A percentile compares a stretch with the other conserved stretches of the same genome.
phyloP scores from a whole-genome alignment of 2,329 filamentous ascomycete genomes.

The Aspergillus glaucus region DNA sequence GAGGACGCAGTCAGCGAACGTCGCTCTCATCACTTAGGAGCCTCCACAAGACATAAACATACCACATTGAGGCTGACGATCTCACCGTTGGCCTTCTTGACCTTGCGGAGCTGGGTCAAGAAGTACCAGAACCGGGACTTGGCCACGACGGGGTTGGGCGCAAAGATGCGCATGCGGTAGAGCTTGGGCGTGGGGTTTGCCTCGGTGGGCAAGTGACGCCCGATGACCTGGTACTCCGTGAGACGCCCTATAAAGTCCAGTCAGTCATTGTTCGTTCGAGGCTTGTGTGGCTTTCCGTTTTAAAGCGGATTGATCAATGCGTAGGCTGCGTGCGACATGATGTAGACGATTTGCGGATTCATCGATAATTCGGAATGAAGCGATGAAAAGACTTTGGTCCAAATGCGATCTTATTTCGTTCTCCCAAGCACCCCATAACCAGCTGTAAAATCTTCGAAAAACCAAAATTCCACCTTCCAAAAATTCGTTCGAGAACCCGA shows the following conservation, averaged over 20 bases:
- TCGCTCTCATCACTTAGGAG: constrained; percentile 1
- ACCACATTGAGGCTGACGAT: constrained; percentile 96
- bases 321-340: constrained; percentile 12
- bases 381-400: constrained; percentile 6
- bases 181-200: constrained; percentile 94
- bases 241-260: constrained; percentile 72
- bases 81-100: constrained; percentile 99
- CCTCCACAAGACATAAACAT: constrained; percentile 38
- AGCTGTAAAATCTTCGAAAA: background rate
- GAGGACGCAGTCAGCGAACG: constrained; percentile 9
- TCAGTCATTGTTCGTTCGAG: constrained; percentile 23
- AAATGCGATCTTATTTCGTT: constrained; percentile 6
- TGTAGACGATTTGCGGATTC: constrained; percentile 5
- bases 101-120: constrained; percentile 96
- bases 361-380: background rate
- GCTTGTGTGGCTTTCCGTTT: constrained; percentile 1
- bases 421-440: background rate
- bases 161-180: constrained; percentile 99
- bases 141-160: constrained; percentile 93
- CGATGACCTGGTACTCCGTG: constrained; percentile 99
- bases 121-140: constrained; percentile 99
- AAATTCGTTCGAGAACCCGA: background rate
- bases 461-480: background rate
- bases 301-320: constrained; percentile 8
- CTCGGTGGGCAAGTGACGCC: constrained; percentile 97